Evolutionary conservation across 2,329 filamentous ascomycete species (phyloP).

Genomic region (Pseudomassariella vexata): DNA sequence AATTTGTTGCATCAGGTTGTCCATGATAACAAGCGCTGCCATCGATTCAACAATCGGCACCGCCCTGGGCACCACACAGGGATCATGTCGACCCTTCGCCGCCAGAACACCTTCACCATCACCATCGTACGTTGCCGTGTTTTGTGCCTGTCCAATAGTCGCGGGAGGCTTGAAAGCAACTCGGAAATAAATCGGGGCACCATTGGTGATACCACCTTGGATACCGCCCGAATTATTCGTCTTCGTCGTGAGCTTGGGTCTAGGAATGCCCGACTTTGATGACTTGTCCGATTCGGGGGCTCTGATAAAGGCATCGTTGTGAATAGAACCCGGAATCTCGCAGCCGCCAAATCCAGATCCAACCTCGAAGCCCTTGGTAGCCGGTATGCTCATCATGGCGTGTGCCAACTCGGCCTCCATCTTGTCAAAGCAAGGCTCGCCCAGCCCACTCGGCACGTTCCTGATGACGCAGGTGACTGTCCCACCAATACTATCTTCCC

Average conservation of each 20-base stretch:
- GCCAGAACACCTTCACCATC: constrained; percentile 67
- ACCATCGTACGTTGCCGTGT: constrained; percentile 74
- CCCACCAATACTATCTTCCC: constrained; percentile 84
- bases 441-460: constrained; percentile 77
- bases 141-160: constrained; percentile 85
- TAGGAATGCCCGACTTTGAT: constrained; percentile 36
- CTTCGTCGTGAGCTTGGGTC: constrained; percentile 69
- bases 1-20: constrained; percentile 80
- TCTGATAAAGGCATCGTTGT: constrained; percentile 83
- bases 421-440: constrained; percentile 94
- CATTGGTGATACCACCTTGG: constrained; percentile 93
- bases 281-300: constrained; percentile 40
- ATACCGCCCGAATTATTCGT: constrained; percentile 95
- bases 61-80: constrained; percentile 83
- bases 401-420: constrained; percentile 87
- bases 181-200: constrained; percentile 88
- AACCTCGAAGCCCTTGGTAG: constrained; percentile 93
- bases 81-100: constrained; percentile 91
- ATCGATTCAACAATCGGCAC: constrained; percentile 89
- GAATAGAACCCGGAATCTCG: constrained; percentile 78
- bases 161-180: constrained; percentile 93
- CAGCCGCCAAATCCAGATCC: constrained; percentile 88
- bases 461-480: constrained; percentile 92
- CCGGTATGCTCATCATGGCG: constrained; percentile 91
- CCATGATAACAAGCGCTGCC: constrained; percentile 82